Conservation (phyloP, 2,329 filamentous ascomycete genomes). For the Fonsecaea pugnacius region DNA sequence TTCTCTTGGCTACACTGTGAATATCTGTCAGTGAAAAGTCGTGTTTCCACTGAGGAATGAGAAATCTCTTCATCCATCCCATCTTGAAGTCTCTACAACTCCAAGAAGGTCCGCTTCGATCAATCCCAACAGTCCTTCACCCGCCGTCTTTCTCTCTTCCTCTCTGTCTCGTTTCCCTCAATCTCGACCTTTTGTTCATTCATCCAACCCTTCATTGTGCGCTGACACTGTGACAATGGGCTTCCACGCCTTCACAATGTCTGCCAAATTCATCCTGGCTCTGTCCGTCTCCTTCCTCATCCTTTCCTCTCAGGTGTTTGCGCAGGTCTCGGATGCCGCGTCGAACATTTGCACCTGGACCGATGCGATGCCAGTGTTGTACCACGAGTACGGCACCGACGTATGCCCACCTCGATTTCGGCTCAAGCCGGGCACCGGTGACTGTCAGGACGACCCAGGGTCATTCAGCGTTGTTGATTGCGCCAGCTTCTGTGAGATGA, state of each 20-base stretch:
- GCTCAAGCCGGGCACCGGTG: background rate
- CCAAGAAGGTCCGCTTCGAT: background rate
- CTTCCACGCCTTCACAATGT: background rate
- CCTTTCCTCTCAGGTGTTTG: background rate
- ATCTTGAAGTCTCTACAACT: background rate
- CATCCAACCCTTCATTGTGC: background rate
- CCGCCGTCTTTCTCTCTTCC: background rate
- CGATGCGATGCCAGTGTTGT: background rate
- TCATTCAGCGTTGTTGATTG: background rate
- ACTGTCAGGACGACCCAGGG: slow-evolving; percentile 1
- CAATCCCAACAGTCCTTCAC: background rate
- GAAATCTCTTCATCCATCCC: background rate
- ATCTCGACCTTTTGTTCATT: background rate
- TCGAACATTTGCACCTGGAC: slow-evolving; percentile 7
- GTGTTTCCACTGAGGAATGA: background rate
- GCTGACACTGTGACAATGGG: background rate
- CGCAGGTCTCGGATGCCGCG: background rate
- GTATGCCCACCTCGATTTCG: slow-evolving; percentile 13
- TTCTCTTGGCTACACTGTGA: background rate
- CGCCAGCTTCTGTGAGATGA: slow-evolving; percentile 20
- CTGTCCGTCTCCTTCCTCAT: slow-evolving; percentile 1
- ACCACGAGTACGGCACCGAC: slow-evolving; percentile 16
- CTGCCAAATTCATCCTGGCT: background rate
- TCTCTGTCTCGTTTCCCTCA: background rate
- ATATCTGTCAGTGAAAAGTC: background rate